Base-by-base conservation (phyloP, 495 filamentous ascomycete genomes). In the Neurospora tetrasperma region DNA sequence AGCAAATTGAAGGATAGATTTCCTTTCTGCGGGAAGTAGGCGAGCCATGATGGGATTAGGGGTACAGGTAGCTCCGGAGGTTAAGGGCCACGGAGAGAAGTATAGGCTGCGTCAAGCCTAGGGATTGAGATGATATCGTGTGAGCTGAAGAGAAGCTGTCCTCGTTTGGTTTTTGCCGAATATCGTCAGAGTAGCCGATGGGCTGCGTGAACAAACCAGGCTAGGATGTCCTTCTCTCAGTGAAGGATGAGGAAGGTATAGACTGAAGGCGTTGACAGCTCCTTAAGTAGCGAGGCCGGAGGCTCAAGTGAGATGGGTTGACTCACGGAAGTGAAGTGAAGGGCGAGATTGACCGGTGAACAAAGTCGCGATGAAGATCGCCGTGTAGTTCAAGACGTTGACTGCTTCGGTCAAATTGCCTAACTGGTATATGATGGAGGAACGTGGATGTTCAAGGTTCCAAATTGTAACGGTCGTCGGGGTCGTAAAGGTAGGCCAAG, bases 1-100 rank as follows among this genome's bases (percentile, higher is more conserved):
- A 39, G 78, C 72, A 23, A 69, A 73, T 38, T 43, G 75, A 42
- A 79, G 70, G 71, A 69, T 42, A 10, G 71, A 70, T n/a, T 66
- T 43, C 72, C 71, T 62, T 27, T 69, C 48, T 66, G 74, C n/a
- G 10, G 69, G 43, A 4, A 44, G 4, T 27, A 71, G 20, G 68
- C 71, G 70, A 18, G 69, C 14, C 77, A 79, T 79, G 44, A 44
- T 71, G 70, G 5, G 11, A 59, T 27, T 59, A 59, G 20, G 20
- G 11, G 23, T 23, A 12, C 5, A 6, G 20, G 20, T 27, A 27
- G 48, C 48, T 20, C 46, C 11, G 18, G n/a, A 35, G 6, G 48
- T 54, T 14, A 69, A 23, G 42, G 44, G 44, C 42, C 39, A 42
- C 41, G 70, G 73, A n/a, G 71, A 41, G 12, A 31, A 40, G 59